These are phyloP conservation scores for Zopfia rhizophila DNA, from an alignment of 2,329 filamentous ascomycete genomes.

Conservation along the genomic window DNA sequence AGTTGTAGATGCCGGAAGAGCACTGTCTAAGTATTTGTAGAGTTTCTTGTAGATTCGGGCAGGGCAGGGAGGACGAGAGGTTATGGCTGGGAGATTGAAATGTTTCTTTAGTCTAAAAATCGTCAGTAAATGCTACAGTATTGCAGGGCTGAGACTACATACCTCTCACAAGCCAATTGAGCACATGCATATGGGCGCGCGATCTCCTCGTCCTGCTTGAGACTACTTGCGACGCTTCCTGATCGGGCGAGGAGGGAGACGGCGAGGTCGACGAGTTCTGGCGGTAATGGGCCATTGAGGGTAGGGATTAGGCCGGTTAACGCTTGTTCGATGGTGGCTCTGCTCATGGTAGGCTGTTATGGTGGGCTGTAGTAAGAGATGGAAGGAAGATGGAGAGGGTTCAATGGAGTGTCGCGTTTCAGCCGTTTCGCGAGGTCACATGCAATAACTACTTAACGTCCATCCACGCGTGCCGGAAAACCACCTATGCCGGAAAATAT, in stretches of 20 bases:
- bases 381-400: too few relatives aligned
- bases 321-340: slow-evolving; percentile 42
- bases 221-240: slow-evolving; percentile 60
- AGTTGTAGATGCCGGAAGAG: slow-evolving; percentile 62
- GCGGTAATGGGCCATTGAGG: slow-evolving; percentile 43
- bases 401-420: too few relatives aligned
- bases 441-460: too few relatives aligned
- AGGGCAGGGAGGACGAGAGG: slow-evolving; percentile 48
- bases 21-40: slow-evolving; percentile 80
- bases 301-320: slow-evolving; percentile 56
- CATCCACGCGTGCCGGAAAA: too few relatives aligned
- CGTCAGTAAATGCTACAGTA: slow-evolving; percentile 45
- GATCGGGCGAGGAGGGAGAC: slow-evolving; percentile 48
- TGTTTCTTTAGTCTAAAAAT: slow-evolving; percentile 70
- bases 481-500: too few relatives aligned
- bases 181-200: slow-evolving; percentile 50
- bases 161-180: slow-evolving; percentile 84
- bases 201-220: slow-evolving; percentile 51
- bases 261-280: slow-evolving; percentile 45
- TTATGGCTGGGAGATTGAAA: slow-evolving; percentile 46
- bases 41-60: slow-evolving; percentile 78
- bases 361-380: too few relatives aligned
- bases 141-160: slow-evolving; percentile 26
- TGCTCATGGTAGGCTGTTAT: slow-evolving; percentile 39
- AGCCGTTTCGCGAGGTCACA: too few relatives aligned